Percentiles rank a stretch among this genome's conserved stretches.
Evolutionary conservation across 2,329 filamentous ascomycete species (phyloP).

Genomic region (Byssoonygena ceratinophila): DNA sequence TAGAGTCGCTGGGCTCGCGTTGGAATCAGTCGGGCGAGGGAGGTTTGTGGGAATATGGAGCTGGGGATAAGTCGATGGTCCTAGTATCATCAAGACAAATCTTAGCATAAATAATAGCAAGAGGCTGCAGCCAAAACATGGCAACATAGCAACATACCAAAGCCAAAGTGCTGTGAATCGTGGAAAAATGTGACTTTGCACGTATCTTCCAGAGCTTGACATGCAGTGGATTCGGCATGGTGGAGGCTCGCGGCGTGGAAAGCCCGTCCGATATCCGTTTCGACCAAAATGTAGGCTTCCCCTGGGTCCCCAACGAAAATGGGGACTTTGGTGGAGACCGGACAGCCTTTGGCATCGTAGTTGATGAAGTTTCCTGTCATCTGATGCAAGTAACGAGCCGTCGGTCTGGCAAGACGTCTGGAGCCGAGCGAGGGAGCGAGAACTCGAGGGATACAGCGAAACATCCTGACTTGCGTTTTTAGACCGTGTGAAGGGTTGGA

Average conservation of each 20-base stretch:
- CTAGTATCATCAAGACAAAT: constrained; percentile 6
- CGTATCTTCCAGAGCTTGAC: constrained; percentile 16
- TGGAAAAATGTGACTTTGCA: constrained; percentile 24
- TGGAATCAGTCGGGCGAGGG: constrained; percentile 8
- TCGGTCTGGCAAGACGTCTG: background rate
- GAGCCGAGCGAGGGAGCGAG: background rate
- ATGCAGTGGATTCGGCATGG: background rate
- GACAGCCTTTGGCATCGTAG: constrained; percentile 18
- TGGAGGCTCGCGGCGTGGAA: constrained; percentile 18
- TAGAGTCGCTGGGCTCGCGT: constrained; percentile 19
- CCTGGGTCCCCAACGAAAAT: constrained; percentile 20
- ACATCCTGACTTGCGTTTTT: constrained; percentile 1
- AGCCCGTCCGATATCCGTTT: constrained; percentile 18
- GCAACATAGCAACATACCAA: constrained; percentile 15
- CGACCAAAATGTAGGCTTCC: constrained; percentile 20
- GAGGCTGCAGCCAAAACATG: background rate
- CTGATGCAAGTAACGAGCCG: constrained; percentile 19
- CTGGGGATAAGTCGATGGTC: constrained; percentile 19
- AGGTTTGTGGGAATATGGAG: constrained; percentile 19
- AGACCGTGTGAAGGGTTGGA: background rate
- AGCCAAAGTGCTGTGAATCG: constrained; percentile 22
- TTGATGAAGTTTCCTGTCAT: constrained; percentile 19
- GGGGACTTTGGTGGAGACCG: constrained; percentile 18
- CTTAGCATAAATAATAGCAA: background rate
- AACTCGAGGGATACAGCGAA: constrained; percentile 1